phyloP scores from a whole-genome alignment of 345 rosid species.

The Rhodamnia argentea region DNA sequence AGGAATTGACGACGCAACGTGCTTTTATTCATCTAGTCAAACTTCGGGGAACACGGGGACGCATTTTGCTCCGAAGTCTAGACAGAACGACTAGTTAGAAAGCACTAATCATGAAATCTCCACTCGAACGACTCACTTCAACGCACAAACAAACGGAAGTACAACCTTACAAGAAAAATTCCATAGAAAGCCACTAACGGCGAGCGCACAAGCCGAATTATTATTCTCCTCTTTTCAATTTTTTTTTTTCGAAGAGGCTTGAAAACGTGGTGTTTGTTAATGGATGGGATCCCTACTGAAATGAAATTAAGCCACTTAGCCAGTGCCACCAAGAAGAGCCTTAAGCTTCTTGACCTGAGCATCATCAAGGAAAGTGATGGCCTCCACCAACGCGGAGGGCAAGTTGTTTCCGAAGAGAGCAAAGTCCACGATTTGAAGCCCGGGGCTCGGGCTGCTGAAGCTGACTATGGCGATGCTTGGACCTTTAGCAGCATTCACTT shows the following conservation, averaged over 20 bases:
- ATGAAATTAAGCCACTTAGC: conserved; percentile 8
- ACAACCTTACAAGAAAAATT: neutral
- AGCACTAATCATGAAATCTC: neutral
- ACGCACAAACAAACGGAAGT: neutral
- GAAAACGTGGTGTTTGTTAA: neutral
- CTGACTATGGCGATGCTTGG: conserved; percentile 43
- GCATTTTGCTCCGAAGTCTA: neutral
- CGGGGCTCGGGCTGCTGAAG: conserved; percentile 66
- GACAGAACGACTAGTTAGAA: neutral
- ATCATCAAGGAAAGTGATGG: conserved; percentile 48
- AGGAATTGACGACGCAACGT: neutral
- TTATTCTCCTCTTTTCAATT: neutral
- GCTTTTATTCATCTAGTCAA: neutral
- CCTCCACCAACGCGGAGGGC: conserved; percentile 7
- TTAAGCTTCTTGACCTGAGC: conserved; percentile 76
- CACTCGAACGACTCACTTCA: neutral
- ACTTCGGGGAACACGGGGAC: neutral
- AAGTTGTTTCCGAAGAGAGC: conserved; percentile 40
- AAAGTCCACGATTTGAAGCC: conserved; percentile 57
- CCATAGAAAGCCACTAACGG: neutral
- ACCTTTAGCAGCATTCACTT: conserved; percentile 38
- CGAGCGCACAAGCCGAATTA: neutral
- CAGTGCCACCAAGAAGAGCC: conserved; percentile 77
- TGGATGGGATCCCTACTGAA: neutral
- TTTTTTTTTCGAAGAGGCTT: neutral